phyloP scores from a whole-genome alignment of 306 rosid genomes.

The Glycine latifolia region DNA sequence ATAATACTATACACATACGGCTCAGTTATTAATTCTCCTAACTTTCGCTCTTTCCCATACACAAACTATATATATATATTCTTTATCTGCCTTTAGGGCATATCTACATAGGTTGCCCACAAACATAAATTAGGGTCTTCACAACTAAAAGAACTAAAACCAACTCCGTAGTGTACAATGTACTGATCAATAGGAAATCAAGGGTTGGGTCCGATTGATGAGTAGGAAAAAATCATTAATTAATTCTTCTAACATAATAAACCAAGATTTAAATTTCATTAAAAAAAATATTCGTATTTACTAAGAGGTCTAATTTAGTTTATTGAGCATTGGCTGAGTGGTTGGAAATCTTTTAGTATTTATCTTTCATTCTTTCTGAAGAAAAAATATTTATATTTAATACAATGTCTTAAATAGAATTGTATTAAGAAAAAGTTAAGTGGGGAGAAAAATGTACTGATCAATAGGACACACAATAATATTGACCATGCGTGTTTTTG shows the following conservation, averaged over 20 bases:
- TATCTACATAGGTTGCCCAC: background rate
- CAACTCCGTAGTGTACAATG: background rate
- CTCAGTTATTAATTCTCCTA: background rate
- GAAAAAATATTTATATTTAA: too few relatives aligned
- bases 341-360: too few relatives aligned
- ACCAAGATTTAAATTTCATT: too few relatives aligned
- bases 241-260: too few relatives aligned
- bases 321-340: too few relatives aligned
- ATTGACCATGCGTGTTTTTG: constrained; percentile 6
- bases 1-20: background rate
- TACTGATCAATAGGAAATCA: background rate
- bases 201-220: too few relatives aligned
- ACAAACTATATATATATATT: too few relatives aligned
- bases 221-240: too few relatives aligned
- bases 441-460: background rate
- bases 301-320: too few relatives aligned
- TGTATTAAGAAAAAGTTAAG: background rate
- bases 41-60: constrained; percentile 33
- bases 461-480: background rate
- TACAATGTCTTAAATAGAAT: too few relatives aligned
- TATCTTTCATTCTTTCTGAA: too few relatives aligned
- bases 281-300: too few relatives aligned
- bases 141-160: background rate
- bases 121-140: background rate
- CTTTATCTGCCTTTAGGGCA: background rate